Evolutionary conservation across 352 stramenopile genomes (phyloP).

Genomic region (Pythium folliculosum): DNA sequence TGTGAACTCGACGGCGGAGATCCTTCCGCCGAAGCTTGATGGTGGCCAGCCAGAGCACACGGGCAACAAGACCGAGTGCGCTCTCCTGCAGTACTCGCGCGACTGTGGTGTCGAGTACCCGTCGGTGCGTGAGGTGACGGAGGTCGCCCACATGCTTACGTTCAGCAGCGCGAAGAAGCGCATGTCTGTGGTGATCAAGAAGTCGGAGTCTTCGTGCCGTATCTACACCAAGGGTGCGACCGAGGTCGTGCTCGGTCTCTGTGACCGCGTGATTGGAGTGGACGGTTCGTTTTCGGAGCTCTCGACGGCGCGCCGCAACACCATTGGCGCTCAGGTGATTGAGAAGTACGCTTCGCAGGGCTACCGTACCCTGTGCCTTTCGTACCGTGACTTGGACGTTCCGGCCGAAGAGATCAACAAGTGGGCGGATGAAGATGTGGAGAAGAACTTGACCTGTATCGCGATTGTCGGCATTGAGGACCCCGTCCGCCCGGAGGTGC

Average conservation of each 20-base stretch:
- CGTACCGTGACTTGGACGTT: conserved; percentile 79
- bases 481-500: conserved; percentile 92
- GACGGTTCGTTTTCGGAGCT: conserved; percentile 47
- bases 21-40: conserved; percentile 38
- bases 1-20: conserved; percentile 59
- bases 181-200: conserved; percentile 75
- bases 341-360: conserved; percentile 83
- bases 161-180: conserved; percentile 86
- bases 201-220: conserved; percentile 44
- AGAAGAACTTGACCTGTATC: conserved; percentile 88
- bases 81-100: conserved; percentile 68
- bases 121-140: conserved; percentile 43
- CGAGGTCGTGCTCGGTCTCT: conserved; percentile 74
- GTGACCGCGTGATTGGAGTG: conserved; percentile 62
- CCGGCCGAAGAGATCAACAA: conserved; percentile 63
- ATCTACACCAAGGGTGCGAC: conserved; percentile 82
- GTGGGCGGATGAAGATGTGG: conserved; percentile 77
- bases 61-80: conserved; percentile 84
- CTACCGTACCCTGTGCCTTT: conserved; percentile 82
- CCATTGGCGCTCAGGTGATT: conserved; percentile 41
- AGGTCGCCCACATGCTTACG: conserved; percentile 77
- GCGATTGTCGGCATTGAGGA: conserved; percentile 94
- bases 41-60: conserved; percentile 70
- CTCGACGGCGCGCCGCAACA: neutral
- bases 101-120: conserved; percentile 74